Evolutionary conservation across 2,329 filamentous ascomycete species (phyloP).

Genomic region (Colletotrichum gloeosporioides): DNA sequence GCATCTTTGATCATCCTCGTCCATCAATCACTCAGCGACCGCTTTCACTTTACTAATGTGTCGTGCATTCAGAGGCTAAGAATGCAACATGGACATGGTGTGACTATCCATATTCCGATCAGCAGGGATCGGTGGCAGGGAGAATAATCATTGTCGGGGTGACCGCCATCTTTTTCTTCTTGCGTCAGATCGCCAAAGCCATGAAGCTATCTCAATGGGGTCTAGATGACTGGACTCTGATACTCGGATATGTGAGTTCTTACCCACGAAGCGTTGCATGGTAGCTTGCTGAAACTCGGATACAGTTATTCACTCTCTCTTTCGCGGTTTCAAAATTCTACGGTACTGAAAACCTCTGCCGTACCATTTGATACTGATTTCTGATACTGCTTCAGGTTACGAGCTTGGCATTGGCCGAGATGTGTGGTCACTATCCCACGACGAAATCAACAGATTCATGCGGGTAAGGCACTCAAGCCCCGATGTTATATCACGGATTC

Average conservation of each 20-base stretch:
- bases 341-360: neutral
- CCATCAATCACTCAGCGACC: neutral
- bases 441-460: neutral
- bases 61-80: neutral
- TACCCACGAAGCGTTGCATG: too few relatives aligned
- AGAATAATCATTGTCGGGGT: neutral
- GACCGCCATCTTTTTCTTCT: neutral
- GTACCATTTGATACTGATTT: neutral
- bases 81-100: slow-evolving; percentile 7
- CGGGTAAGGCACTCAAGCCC: neutral
- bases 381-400: neutral
- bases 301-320: neutral
- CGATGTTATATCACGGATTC: neutral
- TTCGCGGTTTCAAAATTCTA: slow-evolving; percentile 6
- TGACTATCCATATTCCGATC: neutral
- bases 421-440: neutral
- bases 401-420: neutral
- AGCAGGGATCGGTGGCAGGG: neutral
- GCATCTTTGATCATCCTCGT: neutral
- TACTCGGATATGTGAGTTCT: slow-evolving; percentile 5
- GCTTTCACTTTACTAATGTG: neutral
- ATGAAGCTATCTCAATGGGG: slow-evolving; percentile 11
- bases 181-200: neutral
- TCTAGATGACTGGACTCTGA: neutral
- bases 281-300: neutral